Conservation (phyloP, 495 filamentous ascomycete species). For the Cercophora newfieldiana region DNA sequence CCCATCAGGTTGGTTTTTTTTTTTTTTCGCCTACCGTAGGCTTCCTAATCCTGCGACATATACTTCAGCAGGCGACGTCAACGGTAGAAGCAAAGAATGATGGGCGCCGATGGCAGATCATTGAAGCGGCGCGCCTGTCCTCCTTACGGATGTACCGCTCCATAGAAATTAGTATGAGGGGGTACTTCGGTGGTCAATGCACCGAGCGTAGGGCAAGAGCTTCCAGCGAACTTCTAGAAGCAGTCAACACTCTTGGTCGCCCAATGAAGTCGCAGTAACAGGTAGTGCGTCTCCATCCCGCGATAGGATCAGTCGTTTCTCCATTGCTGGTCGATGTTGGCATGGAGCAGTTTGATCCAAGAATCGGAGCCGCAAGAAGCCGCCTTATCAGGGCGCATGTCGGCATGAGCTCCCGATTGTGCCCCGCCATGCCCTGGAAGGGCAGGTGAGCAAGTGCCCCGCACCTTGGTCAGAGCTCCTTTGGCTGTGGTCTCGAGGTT, state of each 20-base stretch:
- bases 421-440: neutral
- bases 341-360: neutral
- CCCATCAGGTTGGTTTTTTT: no score
- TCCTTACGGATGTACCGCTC: neutral
- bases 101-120: no score
- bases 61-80: no score
- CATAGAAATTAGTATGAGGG: neutral
- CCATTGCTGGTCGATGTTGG: neutral
- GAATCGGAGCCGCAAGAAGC: neutral
- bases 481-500: neutral
- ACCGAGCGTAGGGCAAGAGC: neutral
- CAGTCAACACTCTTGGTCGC: no score
- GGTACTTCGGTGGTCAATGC: neutral
- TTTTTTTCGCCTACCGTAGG: no score
- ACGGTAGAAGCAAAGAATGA: no score
- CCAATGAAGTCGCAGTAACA: no score
- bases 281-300: no score
- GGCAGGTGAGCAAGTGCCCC: conserved; percentile 7
- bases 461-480: conserved; percentile 15
- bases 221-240: neutral
- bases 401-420: neutral
- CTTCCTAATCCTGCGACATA: no score
- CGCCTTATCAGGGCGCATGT: neutral
- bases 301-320: neutral
- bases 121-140: no score